A percentile compares a stretch with the other conserved stretches of the same genome.
Evolutionary conservation across 164 flowering plant genomes (phyloP).

Genomic region (Stephania yunnanensis): DNA sequence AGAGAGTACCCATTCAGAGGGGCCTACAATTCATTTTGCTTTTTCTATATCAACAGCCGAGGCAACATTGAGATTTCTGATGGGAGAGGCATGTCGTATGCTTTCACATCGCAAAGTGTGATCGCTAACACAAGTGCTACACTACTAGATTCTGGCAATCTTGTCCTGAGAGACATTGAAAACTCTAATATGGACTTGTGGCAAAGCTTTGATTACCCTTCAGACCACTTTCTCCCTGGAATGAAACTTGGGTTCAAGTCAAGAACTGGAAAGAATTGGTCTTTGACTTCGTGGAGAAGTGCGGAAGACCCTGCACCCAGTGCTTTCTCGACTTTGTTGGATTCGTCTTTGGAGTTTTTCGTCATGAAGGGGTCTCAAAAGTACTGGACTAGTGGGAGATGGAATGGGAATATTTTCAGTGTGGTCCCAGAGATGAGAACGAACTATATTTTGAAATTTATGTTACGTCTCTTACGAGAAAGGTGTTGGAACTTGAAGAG

Average conservation of each 20-base stretch:
- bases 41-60: no score
- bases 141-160: no score
- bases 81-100: no score
- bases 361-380: conserved; percentile 16
- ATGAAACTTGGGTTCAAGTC: conserved; percentile 31
- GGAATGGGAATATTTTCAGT: conserved; percentile 21
- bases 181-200: conserved; percentile 26
- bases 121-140: no score
- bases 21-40: no score
- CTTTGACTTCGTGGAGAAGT: conserved; percentile 55
- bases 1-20: no score
- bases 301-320: conserved; percentile 60
- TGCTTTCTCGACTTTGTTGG: conserved; percentile 39
- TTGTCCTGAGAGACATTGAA: neutral
- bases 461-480: neutral
- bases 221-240: conserved; percentile 40
- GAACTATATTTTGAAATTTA: neutral
- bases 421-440: conserved; percentile 21
- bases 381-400: conserved; percentile 25
- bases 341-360: conserved; percentile 16
- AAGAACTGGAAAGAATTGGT: conserved; percentile 20
- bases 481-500: no score
- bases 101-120: no score
- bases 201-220: conserved; percentile 53
- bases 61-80: no score